A percentile compares a stretch with the other conserved stretches of the same genome.
Evolutionary conservation across 805 yeast genomes (phyloP).

Genomic region (Nematodospora valgi): DNA sequence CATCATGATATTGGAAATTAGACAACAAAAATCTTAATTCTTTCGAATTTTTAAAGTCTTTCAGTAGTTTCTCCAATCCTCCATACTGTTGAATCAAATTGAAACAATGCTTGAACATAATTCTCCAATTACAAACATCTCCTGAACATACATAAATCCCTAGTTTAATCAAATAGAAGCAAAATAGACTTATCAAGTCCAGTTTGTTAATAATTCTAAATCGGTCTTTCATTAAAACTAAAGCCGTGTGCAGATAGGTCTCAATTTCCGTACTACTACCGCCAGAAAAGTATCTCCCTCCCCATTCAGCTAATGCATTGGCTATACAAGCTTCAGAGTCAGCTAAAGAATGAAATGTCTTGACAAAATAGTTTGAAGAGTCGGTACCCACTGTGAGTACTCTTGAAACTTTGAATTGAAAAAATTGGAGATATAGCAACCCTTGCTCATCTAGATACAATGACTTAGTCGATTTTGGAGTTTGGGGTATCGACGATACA

Average conservation of each 20-base stretch:
- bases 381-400: background rate
- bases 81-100: conserved; percentile 1
- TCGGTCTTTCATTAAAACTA: background rate
- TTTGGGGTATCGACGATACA: background rate
- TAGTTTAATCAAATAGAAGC: background rate
- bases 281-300: background rate
- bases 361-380: background rate
- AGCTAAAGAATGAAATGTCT: background rate
- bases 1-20: conserved; percentile 4
- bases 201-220: background rate
- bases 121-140: background rate
- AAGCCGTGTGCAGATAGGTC: background rate
- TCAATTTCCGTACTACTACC: background rate
- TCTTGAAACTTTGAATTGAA: conserved; percentile 1
- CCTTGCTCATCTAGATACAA: background rate
- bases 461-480: background rate
- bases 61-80: background rate
- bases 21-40: background rate
- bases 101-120: background rate
- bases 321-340: background rate
- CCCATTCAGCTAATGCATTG: conserved; percentile 1
- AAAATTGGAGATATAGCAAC: background rate
- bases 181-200: background rate
- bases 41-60: background rate
- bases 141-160: background rate